Evolutionary conservation across 768 basidiomycete genomes (phyloP).

Genomic region (Lentinula sp.): DNA sequence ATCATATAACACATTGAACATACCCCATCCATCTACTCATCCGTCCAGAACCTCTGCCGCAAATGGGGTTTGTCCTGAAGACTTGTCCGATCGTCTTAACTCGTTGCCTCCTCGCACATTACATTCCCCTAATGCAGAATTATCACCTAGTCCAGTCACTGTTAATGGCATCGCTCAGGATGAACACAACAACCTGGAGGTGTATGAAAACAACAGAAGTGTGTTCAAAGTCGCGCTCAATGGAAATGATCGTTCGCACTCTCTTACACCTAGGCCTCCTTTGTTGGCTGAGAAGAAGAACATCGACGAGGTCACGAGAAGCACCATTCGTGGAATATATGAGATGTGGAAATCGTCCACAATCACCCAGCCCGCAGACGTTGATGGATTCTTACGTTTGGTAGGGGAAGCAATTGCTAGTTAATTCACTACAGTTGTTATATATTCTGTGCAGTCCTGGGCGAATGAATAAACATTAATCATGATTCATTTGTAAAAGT

Average conservation of each 20-base stretch:
- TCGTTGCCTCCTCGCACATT: conserved; percentile 21
- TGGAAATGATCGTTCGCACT: conserved; percentile 12
- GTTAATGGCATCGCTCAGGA: conserved; percentile 13
- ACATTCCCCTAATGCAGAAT: not conserved
- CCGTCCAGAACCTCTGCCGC: conserved; percentile 26
- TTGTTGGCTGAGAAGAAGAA: conserved; percentile 5
- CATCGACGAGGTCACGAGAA: conserved; percentile 38
- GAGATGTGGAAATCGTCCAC: conserved; percentile 37
- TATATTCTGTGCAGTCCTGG: too few relatives aligned
- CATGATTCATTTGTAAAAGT: not conserved
- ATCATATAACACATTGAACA: conserved; percentile 23
- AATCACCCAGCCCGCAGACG: not conserved
- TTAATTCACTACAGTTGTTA: not conserved
- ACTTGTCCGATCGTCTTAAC: conserved; percentile 34
- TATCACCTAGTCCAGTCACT: not conserved
- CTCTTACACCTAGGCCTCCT: not conserved
- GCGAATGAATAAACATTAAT: not conserved
- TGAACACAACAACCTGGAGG: conserved; percentile 1
- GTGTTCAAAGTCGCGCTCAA: conserved; percentile 6
- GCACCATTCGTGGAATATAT: conserved; percentile 51
- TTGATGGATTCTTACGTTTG: not conserved
- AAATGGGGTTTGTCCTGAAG: conserved; percentile 16
- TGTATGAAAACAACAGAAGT: conserved; percentile 7
- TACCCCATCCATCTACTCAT: conserved; percentile 21
- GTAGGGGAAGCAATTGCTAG: not conserved